These are phyloP conservation scores for Ajuga reptans DNA, from an alignment of 305 asterid species.

Conservation along the genomic window DNA sequence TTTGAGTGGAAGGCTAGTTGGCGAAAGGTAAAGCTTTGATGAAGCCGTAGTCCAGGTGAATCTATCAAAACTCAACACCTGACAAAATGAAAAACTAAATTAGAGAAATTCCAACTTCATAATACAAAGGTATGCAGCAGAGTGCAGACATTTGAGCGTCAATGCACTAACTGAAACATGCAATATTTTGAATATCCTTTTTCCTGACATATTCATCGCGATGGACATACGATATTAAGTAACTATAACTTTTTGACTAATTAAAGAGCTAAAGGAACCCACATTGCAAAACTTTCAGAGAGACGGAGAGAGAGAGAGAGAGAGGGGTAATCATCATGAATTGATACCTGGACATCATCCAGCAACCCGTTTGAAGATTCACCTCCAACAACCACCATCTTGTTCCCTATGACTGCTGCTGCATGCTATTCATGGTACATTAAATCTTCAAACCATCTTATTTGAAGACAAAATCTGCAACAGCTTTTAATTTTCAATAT, in stretches of 20 bases:
- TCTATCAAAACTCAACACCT: constrained; percentile 82
- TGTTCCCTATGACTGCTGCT: constrained; percentile 86
- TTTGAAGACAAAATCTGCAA: neutral
- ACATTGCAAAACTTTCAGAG: neutral
- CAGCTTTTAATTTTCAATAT: constrained; percentile 1
- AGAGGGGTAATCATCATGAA: neutral
- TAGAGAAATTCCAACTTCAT: constrained; percentile 14
- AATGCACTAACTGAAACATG: neutral
- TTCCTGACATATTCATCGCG: neutral
- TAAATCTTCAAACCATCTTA: constrained; percentile 2
- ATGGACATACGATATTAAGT: neutral
- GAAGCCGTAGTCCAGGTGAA: constrained; percentile 81
- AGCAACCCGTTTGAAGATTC: constrained; percentile 74
- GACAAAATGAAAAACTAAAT: constrained; percentile 14
- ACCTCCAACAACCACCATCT: constrained; percentile 96
- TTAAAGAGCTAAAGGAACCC: neutral
- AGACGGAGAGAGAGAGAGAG: neutral
- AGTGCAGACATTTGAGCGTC: constrained; percentile 12
- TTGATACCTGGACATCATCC: constrained; percentile 91
- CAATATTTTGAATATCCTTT: neutral
- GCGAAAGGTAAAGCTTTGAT: constrained; percentile 86
- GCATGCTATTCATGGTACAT: constrained; percentile 61
- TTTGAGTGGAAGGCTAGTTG: constrained; percentile 78
- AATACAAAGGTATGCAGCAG: constrained; percentile 11
- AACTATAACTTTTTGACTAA: neutral